A percentile compares a stretch with the other conserved stretches of the same genome.
These are phyloP conservation scores for Meyerozyma smithsonii DNA, from an alignment of 1,139 yeast genomes.

Conservation along the genomic window DNA sequence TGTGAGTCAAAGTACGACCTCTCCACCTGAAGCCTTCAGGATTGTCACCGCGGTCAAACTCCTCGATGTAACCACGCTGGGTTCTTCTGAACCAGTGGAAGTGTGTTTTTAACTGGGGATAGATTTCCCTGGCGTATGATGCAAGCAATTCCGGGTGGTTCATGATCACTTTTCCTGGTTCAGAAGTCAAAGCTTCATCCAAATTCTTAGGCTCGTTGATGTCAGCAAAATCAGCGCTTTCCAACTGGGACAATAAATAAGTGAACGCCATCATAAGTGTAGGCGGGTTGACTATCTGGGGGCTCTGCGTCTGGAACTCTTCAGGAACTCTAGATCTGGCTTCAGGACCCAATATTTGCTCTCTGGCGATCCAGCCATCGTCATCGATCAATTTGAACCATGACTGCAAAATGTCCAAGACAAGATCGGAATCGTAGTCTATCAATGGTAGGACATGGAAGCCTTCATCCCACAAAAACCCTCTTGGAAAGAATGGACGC, in stretches of 20 bases:
- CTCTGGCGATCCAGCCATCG: slow-evolving; percentile 96
- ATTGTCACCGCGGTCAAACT: slow-evolving; percentile 57
- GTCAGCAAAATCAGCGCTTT: slow-evolving; percentile 15
- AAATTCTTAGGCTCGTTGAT: slow-evolving; percentile 20
- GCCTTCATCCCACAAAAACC: slow-evolving; percentile 99
- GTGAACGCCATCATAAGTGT: slow-evolving; percentile 80
- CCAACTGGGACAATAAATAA: slow-evolving; percentile 49
- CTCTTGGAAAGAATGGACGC: slow-evolving; percentile 91
- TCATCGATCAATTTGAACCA: slow-evolving; percentile 87
- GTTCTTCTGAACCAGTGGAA: slow-evolving; percentile 83
- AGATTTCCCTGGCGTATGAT: slow-evolving; percentile 59
- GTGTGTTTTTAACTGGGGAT: slow-evolving; percentile 73
- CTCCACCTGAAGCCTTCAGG: slow-evolving; percentile 87
- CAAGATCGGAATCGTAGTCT: slow-evolving; percentile 81
- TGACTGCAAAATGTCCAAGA: slow-evolving; percentile 73
- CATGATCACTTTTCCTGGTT: slow-evolving; percentile 47
- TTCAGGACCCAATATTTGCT: slow-evolving; percentile 89
- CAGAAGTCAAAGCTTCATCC: slow-evolving; percentile 11
- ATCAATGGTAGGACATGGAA: slow-evolving; percentile 82
- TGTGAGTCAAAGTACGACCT: slow-evolving; percentile 81
- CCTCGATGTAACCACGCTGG: slow-evolving; percentile 72
- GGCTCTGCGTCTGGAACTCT: slow-evolving; percentile 84
- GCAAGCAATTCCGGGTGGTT: slow-evolving; percentile 58
- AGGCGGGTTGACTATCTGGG: slow-evolving; percentile 93
- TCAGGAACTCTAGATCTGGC: slow-evolving; percentile 84